Conservation (phyloP, 305 asterid genomes). For the Petunia hybrid region DNA sequence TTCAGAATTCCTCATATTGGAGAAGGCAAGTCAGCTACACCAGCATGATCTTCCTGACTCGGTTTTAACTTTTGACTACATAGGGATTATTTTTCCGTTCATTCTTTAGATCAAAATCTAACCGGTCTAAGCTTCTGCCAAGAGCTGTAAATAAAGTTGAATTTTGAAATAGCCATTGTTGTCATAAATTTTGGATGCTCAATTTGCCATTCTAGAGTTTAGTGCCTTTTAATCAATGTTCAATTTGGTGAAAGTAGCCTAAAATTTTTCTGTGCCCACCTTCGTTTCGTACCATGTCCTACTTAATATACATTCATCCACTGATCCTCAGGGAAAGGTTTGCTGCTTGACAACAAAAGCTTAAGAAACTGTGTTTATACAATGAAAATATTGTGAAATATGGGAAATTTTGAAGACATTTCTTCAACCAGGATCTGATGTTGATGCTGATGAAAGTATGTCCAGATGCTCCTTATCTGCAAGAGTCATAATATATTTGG, state of each 20-base stretch:
- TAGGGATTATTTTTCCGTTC: slow-evolving; percentile 32
- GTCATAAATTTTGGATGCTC: not conserved
- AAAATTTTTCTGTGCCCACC: slow-evolving; percentile 2
- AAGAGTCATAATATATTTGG: slow-evolving; percentile 28
- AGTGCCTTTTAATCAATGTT: not conserved
- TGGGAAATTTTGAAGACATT: not conserved
- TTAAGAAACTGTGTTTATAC: not conserved
- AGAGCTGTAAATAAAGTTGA: slow-evolving; percentile 18
- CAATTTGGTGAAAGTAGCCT: slow-evolving; percentile 11
- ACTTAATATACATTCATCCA: not conserved
- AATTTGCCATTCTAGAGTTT: not conserved
- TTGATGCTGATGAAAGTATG: slow-evolving; percentile 32
- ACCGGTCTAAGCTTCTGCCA: slow-evolving; percentile 8
- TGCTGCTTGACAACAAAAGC: not conserved
- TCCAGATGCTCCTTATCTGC: slow-evolving; percentile 40
- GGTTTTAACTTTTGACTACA: slow-evolving; percentile 1
- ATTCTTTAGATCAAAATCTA: slow-evolving; percentile 30
- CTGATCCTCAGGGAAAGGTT: not conserved
- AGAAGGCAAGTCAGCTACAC: slow-evolving; percentile 58
- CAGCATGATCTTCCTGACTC: slow-evolving; percentile 47
- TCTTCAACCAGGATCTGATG: slow-evolving; percentile 31
- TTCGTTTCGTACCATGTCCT: not conserved
- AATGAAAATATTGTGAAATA: not conserved
- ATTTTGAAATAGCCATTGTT: slow-evolving; percentile 16
- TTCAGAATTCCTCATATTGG: slow-evolving; percentile 52